phyloP scores from a whole-genome alignment of 768 basidiomycete genomes.

The Lactarius sp. region DNA sequence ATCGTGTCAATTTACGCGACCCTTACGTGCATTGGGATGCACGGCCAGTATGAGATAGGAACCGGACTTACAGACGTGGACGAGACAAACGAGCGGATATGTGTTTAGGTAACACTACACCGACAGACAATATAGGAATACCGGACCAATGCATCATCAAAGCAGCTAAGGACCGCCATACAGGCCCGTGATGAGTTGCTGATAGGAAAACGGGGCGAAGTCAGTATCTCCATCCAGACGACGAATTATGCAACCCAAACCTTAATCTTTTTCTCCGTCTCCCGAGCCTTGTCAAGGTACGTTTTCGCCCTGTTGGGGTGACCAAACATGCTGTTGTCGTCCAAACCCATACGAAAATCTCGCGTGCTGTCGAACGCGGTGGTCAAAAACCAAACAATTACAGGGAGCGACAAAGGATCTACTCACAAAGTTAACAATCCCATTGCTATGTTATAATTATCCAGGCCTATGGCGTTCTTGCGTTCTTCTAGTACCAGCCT shows the following conservation, averaged over 20 bases:
- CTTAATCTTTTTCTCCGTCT: background rate
- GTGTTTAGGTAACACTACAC: too few species aligned
- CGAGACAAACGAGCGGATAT: too few species aligned
- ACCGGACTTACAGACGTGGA: too few species aligned
- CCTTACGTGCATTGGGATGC: too few species aligned
- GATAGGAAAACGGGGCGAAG: background rate
- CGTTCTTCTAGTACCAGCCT: background rate
- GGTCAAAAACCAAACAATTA: background rate
- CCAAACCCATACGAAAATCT: background rate
- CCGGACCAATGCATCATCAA: too few species aligned
- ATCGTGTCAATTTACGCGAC: too few species aligned
- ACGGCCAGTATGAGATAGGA: too few species aligned
- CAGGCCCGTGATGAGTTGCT: background rate
- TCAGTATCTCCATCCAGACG: background rate
- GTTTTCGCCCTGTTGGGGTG: background rate
- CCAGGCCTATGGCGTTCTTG: background rate
- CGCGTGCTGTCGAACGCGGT: background rate
- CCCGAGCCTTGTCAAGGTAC: constrained; percentile 10
- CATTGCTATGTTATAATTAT: background rate
- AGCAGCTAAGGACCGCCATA: background rate
- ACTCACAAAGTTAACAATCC: constrained; percentile 4
- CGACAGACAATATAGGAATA: too few species aligned
- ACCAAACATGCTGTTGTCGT: background rate
- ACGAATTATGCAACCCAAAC: background rate
- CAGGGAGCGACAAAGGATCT: too few species aligned